Base-by-base conservation (phyloP, 495 filamentous ascomycete species). In the Penicillium longicatenatum region DNA sequence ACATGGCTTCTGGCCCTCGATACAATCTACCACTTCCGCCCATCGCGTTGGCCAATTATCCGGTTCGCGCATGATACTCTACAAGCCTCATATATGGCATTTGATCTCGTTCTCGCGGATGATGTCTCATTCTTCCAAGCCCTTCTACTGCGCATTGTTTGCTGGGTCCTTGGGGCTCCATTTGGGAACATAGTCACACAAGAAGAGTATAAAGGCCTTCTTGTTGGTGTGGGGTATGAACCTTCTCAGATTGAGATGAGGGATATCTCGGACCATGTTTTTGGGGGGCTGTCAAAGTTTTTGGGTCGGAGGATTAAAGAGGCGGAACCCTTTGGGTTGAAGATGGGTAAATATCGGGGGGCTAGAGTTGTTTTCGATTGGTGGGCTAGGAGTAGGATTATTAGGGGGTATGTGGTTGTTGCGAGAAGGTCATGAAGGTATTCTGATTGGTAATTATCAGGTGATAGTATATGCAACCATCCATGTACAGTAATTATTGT, bases 141-240 rank as follows among this genome's bases (percentile, higher is more conserved):
- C 7, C 33, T 78, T 11, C 30, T 70, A n/a, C 50, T 79, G 24
- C 55, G 70, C 7, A 6, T 71, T 0, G 47, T 78, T 16, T 79
- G 76, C 45, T 58, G 65, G 41, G 16, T 69, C 0, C 65, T 69
- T 0, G 66, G 69, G 3, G 63, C 68, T 2, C 74, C 75, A 4
- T 79, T 67, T 29, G 47, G 61, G 1, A 79, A 77, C 53, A 64
- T 78, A 19, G 64, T 93, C 16, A 74, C 80, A 0, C 68, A 79
- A 16, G 78, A 75, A 0, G 80, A 89, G 57, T 91, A 94, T 63
- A 60, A 74, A 2, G 70, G 67, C 3, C 61, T 93, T 30, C 50
- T 75, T 10, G 57, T 72, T 26, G 26, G 29, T 17, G 70, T 70
- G 10, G 79, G 79, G 4, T 82, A 82, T 59, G 65, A 65, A n/a